Percentiles rank a stretch among this genome's conserved stretches.
Evolutionary conservation across 257 asterid species (phyloP).

Genomic region (Hygrophila difformis): DNA sequence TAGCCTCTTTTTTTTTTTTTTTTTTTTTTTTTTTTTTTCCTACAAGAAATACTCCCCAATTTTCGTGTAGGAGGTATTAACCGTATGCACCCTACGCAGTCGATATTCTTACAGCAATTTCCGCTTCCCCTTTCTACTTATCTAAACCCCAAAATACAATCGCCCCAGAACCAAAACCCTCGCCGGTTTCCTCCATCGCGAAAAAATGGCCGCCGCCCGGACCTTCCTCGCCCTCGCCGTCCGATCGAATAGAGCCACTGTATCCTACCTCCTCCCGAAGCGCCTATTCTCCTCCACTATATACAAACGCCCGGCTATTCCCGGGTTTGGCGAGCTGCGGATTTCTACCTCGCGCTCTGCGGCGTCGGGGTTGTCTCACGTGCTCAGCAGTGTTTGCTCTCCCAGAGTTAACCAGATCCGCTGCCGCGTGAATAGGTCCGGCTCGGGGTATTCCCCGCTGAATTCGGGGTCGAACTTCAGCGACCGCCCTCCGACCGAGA

Average conservation of each 20-base stretch:
- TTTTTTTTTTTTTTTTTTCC: too few species aligned
- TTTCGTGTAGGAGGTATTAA: too few species aligned
- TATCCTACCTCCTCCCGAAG: slow-evolving; percentile 23
- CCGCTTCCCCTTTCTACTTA: too few species aligned
- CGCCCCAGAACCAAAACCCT: too few species aligned
- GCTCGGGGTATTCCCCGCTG: slow-evolving; percentile 71
- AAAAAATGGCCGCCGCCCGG: too few species aligned
- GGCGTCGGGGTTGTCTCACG: slow-evolving; percentile 21
- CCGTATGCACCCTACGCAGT: too few species aligned
- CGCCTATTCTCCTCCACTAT: slow-evolving; percentile 43
- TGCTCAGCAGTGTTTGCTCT: slow-evolving; percentile 24
- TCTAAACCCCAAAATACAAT: too few species aligned
- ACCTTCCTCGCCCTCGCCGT: too few species aligned
- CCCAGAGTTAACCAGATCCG: slow-evolving; percentile 32
- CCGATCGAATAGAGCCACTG: slow-evolving; percentile 37
- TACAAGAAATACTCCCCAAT: too few species aligned
- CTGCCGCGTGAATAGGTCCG: slow-evolving; percentile 70
- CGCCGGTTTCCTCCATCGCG: too few species aligned
- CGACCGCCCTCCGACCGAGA: slow-evolving; percentile 90
- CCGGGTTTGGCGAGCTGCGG: slow-evolving; percentile 29
- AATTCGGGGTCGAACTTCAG: slow-evolving; percentile 69
- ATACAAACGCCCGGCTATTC: slow-evolving; percentile 33
- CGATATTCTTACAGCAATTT: too few species aligned
- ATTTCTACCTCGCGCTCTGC: slow-evolving; percentile 20
- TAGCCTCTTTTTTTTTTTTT: too few species aligned